Evolutionary conservation across 148 eudicot species (phyloP).

Genomic region (Diospyros lotus): DNA sequence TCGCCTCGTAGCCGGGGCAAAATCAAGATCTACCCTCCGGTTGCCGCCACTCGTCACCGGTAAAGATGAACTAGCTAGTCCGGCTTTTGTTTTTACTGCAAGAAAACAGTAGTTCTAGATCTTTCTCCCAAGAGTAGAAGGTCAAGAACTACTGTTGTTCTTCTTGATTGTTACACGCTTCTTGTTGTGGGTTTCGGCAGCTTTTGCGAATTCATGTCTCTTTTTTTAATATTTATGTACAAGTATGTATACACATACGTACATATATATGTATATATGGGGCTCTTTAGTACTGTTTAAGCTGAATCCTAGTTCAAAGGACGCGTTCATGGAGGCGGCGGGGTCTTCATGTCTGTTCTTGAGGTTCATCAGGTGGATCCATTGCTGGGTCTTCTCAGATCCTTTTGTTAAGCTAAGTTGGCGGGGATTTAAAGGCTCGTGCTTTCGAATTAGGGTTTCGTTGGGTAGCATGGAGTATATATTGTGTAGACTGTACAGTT

Average conservation of each 20-base stretch:
- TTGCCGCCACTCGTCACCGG: neutral
- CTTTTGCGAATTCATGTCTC: neutral
- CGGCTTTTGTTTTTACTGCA: neutral
- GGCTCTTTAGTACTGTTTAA: neutral
- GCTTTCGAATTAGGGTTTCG: slow-evolving; percentile 9
- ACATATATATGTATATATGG: neutral
- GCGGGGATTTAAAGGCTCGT: slow-evolving; percentile 1
- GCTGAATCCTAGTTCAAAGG: neutral
- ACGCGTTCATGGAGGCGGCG: neutral
- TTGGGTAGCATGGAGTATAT: neutral
- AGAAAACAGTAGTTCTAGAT: neutral
- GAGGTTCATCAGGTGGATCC: slow-evolving; percentile 1
- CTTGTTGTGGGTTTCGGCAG: slow-evolving; percentile 3
- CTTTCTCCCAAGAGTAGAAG: neutral
- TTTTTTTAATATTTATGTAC: neutral
- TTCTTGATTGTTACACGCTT: neutral
- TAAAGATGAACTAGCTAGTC: neutral
- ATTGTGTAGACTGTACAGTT: neutral
- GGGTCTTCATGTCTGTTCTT: neutral
- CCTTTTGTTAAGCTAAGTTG: neutral
- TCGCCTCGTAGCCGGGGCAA: neutral
- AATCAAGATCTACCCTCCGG: slow-evolving; percentile 7
- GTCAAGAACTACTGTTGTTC: neutral
- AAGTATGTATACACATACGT: neutral
- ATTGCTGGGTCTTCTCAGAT: neutral